phyloP scores from a whole-genome alignment of 306 rosid species.

The barrel medic (Medicago truncatula) region MtrunA17r5.0-ANR NC_053046.1:8373001-8373500 shows the following conservation, averaged over 20 bases:
- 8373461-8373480: slow-evolving; percentile 47
- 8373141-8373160: background rate
- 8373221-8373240: background rate
- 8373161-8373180: background rate
- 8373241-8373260: background rate
- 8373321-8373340: background rate
- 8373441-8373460: slow-evolving; percentile 4
- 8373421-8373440: slow-evolving; percentile 12
- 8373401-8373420: slow-evolving; percentile 5
- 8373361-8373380: background rate
- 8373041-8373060: background rate
- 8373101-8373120: slow-evolving; percentile 11
- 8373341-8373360: background rate
- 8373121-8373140: slow-evolving; percentile 1
- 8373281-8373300: slow-evolving; percentile 22
- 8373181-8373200: background rate
- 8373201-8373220: background rate
- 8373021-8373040: background rate
- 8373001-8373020: background rate
- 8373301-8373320: background rate
- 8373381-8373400: background rate
- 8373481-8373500: slow-evolving; percentile 87
- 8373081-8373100: slow-evolving; percentile 27
- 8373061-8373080: background rate
- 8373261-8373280: slow-evolving; percentile 12